Conservation (phyloP, 257 asterid genomes). For the Haberlea rhodopensis region DNA sequence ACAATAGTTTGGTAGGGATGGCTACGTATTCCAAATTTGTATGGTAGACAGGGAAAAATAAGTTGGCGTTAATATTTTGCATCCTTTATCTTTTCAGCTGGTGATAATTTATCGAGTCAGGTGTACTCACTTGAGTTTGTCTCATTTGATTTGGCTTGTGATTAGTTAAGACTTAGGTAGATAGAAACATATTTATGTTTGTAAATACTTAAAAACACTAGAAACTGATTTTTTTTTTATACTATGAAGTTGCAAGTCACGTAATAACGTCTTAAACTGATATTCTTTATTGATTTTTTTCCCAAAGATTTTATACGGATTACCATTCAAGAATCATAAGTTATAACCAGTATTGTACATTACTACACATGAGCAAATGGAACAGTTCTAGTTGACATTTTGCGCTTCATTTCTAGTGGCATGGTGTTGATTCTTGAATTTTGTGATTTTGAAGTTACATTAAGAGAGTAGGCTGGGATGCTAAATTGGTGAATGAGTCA, state of each 20-base stretch:
- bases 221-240: slow-evolving; percentile 22
- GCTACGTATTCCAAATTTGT: background rate
- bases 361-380: background rate
- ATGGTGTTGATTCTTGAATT: slow-evolving; percentile 9
- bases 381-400: too few relatives aligned
- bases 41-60: background rate
- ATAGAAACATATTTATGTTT: too few relatives aligned
- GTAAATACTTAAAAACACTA: background rate
- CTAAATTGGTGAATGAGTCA: slow-evolving; percentile 76
- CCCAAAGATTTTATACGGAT: background rate
- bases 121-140: background rate
- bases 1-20: background rate
- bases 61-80: background rate
- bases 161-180: background rate
- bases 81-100: background rate
- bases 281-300: too few relatives aligned
- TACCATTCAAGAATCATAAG: background rate
- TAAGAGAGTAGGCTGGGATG: slow-evolving; percentile 75
- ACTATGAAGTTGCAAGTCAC: background rate
- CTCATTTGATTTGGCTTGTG: slow-evolving; percentile 4
- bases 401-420: background rate
- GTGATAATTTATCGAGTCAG: background rate
- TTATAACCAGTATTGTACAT: background rate
- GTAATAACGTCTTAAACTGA: background rate
- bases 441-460: slow-evolving; percentile 51